Base-by-base conservation (phyloP, 805 yeast genomes). In the Candida morakotiae region DNA sequence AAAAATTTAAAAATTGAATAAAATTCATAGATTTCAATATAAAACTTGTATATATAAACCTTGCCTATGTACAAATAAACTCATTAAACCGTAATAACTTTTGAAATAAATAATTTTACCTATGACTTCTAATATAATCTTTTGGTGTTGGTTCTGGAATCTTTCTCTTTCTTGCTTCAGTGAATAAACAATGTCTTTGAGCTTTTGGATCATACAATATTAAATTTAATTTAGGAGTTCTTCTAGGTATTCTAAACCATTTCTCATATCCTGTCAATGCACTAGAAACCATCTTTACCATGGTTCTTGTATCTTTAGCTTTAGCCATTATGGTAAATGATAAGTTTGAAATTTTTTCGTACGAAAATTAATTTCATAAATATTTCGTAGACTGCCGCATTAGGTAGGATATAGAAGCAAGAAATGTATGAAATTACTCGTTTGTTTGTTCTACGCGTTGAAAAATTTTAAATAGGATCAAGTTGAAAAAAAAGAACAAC, bases 261-360 rank as follows among this genome's bases (percentile, higher is more conserved):
- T 94, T 79, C 56, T 79, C 79, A 61, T 73, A 86, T 1, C 98
- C 98, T 1, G 98, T 89, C 49, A 83, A 77, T 13, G 97, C 98
- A 2, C 93, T 74, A 1, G 98, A 91, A 2, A 89, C 69, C 45
- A 91, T 74, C 60, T 87, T 87, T 40, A 91, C 83, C 55, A 89
- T 80, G 3, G 95, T 83, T 48, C 80, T 80, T 53, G 88, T 80
- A 18, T 85, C 73, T 63, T 86, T 86, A 23, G 35, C 28, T 60
- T 83, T 56, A n/a, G 63, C 62, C 63, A 58, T 42, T 31, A 9
- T 32, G 9, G n/a, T 13, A 7, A 14, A 14, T 31, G 27, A 15
- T 9, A 5, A 22, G 14, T 27, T 28, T 18, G 9, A 7, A n/a
- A 5, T 21, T 19, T 34, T 26, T 34, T 21, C 14, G 6, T 16